Evolutionary conservation across 2,329 filamentous ascomycete species (phyloP).

Genomic region (Huntiella bhutanensis): DNA sequence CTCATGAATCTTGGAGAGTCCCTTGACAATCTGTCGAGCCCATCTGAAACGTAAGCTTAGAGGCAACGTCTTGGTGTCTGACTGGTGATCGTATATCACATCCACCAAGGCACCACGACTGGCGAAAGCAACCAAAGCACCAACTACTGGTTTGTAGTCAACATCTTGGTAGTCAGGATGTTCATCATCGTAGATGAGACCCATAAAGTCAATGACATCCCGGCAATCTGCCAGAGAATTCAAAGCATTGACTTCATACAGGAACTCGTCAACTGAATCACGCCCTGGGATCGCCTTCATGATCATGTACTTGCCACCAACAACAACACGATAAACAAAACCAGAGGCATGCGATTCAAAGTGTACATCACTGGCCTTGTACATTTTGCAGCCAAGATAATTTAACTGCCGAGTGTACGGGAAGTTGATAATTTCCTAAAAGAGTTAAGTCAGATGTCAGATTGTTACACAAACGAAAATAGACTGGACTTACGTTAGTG

Average conservation of each 20-base stretch:
- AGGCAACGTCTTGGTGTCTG: slow-evolving; percentile 25
- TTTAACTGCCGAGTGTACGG: slow-evolving; percentile 54
- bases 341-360: slow-evolving; percentile 92
- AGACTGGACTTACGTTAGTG: slow-evolving; percentile 40
- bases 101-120: slow-evolving; percentile 77
- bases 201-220: slow-evolving; percentile 72
- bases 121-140: slow-evolving; percentile 74
- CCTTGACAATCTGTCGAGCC: slow-evolving; percentile 79
- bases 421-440: slow-evolving; percentile 68
- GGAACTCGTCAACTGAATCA: slow-evolving; percentile 86
- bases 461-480: background rate
- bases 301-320: slow-evolving; percentile 53
- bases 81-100: slow-evolving; percentile 56
- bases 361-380: slow-evolving; percentile 54
- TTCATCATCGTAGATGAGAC: slow-evolving; percentile 75
- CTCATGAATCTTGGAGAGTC: slow-evolving; percentile 83
- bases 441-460: background rate
- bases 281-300: slow-evolving; percentile 97
- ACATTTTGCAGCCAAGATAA: slow-evolving; percentile 47
- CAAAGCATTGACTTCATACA: slow-evolving; percentile 95
- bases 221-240: slow-evolving; percentile 52
- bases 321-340: slow-evolving; percentile 84
- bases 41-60: slow-evolving; percentile 67
- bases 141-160: slow-evolving; percentile 53
- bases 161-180: slow-evolving; percentile 23